Evolutionary conservation across 495 filamentous ascomycete genomes (phyloP).

Genomic region (Platismatia glauca): DNA sequence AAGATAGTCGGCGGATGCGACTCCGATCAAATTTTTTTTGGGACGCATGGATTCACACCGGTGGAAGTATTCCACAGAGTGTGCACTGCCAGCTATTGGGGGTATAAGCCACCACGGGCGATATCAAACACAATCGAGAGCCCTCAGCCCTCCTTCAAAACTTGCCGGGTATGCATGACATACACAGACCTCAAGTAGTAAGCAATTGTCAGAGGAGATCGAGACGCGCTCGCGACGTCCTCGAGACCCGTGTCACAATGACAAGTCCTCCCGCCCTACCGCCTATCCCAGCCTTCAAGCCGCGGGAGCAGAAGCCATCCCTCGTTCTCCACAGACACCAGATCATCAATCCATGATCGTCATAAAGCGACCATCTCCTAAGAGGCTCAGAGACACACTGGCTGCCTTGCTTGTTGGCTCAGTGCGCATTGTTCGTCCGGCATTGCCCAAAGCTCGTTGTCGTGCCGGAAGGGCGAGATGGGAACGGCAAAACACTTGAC

Average conservation of each 20-base stretch:
- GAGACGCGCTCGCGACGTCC: neutral
- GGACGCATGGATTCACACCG: neutral
- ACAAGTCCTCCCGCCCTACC: neutral
- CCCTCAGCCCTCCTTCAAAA: neutral
- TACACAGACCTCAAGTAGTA: neutral
- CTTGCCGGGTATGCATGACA: neutral
- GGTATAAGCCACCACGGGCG: neutral
- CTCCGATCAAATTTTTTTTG: neutral
- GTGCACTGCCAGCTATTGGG: neutral
- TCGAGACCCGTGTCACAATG: no score
- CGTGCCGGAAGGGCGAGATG: neutral
- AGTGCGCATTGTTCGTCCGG: no score
- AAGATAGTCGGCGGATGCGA: neutral
- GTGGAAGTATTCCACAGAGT: neutral
- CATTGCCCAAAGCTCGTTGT: neutral
- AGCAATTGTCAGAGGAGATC: neutral
- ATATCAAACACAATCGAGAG: neutral
- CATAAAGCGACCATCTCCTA: neutral
- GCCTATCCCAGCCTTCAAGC: neutral
- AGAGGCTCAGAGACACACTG: neutral
- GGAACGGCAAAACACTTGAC: neutral
- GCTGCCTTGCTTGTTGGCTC: neutral
- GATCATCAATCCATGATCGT: neutral
- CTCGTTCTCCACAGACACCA: neutral
- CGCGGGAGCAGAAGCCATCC: neutral